Percentiles rank a stretch among this genome's conserved stretches.
Evolutionary conservation across 225 moss, liverwort and hornwort species (phyloP).

Genomic region (Asterella californica): DNA sequence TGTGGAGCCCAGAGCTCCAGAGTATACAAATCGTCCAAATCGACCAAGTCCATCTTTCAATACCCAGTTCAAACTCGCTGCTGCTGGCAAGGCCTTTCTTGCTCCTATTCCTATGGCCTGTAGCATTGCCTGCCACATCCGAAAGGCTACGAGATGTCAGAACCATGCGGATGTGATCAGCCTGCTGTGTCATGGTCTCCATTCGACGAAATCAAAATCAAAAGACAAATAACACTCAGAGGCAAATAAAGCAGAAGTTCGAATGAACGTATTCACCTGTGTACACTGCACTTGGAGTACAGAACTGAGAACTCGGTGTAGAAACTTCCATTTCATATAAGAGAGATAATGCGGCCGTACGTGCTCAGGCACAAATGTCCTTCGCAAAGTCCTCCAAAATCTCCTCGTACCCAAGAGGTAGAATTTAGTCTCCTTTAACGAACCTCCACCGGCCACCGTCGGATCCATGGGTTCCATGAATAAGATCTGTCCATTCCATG

Average conservation of each 20-base stretch:
- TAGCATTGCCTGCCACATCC: conserved; percentile 81
- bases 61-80: conserved; percentile 98
- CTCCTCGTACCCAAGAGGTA: conserved; percentile 30
- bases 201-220: not conserved
- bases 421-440: conserved; percentile 18
- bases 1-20: conserved; percentile 72
- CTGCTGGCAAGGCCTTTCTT: conserved; percentile 75
- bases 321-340: conserved; percentile 82
- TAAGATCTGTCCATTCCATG: conserved; percentile 58
- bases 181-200: not conserved
- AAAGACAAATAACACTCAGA: not conserved
- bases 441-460: conserved; percentile 38
- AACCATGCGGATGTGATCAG: conserved; percentile 2
- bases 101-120: conserved; percentile 93
- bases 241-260: not conserved
- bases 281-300: conserved; percentile 89
- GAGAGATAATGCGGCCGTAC: conserved; percentile 75
- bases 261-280: conserved; percentile 47
- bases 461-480: conserved; percentile 35
- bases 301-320: conserved; percentile 83
- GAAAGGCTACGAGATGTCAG: not conserved
- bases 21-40: conserved; percentile 70
- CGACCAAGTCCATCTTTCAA: conserved; percentile 94
- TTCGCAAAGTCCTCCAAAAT: conserved; percentile 47
- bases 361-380: conserved; percentile 79